Evolutionary conservation across 1,284 basidiomycete species (phyloP).

Genomic region (Agroathelia rolfsii): DNA sequence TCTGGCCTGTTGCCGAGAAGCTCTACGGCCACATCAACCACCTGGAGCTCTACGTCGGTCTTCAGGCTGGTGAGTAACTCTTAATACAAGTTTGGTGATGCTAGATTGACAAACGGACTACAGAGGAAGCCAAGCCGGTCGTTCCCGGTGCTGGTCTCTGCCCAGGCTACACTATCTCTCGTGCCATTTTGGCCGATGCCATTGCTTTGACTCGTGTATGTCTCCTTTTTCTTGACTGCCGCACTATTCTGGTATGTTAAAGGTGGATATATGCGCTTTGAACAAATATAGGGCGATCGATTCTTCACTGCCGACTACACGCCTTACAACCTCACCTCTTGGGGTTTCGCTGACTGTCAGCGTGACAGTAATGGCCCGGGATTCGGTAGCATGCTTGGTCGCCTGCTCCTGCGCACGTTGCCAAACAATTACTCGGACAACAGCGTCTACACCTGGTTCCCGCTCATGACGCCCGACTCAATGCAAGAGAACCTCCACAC

Average conservation of each 20-base stretch:
- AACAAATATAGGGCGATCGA: too few relatives aligned
- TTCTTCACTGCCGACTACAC: conserved; percentile 80
- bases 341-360: conserved; percentile 75
- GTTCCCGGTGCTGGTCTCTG: conserved; percentile 74
- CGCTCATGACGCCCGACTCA: conserved; percentile 65
- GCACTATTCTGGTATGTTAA: too few relatives aligned
- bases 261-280: too few relatives aligned
- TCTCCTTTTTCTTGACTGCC: too few relatives aligned
- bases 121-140: conserved; percentile 67
- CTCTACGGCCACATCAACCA: conserved; percentile 71
- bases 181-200: conserved; percentile 85
- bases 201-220: conserved; percentile 75
- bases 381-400: conserved; percentile 67
- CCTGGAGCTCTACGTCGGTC: conserved; percentile 74
- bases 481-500: conserved; percentile 54
- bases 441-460: conserved; percentile 78
- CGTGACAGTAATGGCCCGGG: conserved; percentile 57
- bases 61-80: conserved; percentile 36
- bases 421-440: conserved; percentile 61
- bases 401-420: conserved; percentile 63
- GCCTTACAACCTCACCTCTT: conserved; percentile 70
- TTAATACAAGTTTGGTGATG: not conserved
- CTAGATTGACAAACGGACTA: not conserved
- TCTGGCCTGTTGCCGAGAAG: conserved; percentile 65
- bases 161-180: conserved; percentile 77